Conservation (phyloP, 1,284 basidiomycete species). For the Tilletia caries region DNA sequence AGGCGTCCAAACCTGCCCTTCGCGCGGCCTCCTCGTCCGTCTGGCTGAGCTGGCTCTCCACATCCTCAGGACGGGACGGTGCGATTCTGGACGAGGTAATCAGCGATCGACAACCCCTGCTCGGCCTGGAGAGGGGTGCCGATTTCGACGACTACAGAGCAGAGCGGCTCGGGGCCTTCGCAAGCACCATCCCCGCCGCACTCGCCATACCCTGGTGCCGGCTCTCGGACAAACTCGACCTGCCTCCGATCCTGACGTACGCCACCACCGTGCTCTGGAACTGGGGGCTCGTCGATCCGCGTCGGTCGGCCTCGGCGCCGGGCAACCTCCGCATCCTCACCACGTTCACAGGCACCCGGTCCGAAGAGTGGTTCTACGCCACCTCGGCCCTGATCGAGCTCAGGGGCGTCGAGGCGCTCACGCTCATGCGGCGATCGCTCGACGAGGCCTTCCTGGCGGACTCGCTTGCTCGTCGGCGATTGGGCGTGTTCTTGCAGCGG, state of each 20-base stretch:
- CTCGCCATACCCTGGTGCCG: slow-evolving; percentile 69
- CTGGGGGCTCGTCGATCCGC: slow-evolving; percentile 61
- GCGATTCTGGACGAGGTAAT: not conserved
- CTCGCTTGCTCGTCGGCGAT: slow-evolving; percentile 62
- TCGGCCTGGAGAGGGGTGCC: slow-evolving; percentile 25
- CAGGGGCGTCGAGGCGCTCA: slow-evolving; percentile 77
- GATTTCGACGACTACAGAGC: slow-evolving; percentile 18
- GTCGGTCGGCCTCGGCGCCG: slow-evolving; percentile 35
- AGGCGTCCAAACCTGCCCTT: not conserved
- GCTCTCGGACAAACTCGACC: slow-evolving; percentile 69
- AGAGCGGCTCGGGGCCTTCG: slow-evolving; percentile 33
- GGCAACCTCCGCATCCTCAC: slow-evolving; percentile 59
- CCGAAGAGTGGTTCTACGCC: slow-evolving; percentile 86
- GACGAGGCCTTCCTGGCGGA: slow-evolving; percentile 91
- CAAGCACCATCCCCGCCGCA: slow-evolving; percentile 66
- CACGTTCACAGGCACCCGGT: slow-evolving; percentile 75
- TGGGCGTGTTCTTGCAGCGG: slow-evolving; percentile 62
- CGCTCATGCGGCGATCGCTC: slow-evolving; percentile 80
- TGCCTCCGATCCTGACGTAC: slow-evolving; percentile 88
- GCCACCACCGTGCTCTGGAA: slow-evolving; percentile 92
- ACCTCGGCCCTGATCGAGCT: slow-evolving; percentile 86
- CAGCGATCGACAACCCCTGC: not conserved
- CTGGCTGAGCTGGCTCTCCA: not conserved
- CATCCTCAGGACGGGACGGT: not conserved
- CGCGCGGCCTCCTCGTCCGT: not conserved